Conservation (phyloP, 2,329 filamentous ascomycete species). For the Eutypa lata region DNA sequence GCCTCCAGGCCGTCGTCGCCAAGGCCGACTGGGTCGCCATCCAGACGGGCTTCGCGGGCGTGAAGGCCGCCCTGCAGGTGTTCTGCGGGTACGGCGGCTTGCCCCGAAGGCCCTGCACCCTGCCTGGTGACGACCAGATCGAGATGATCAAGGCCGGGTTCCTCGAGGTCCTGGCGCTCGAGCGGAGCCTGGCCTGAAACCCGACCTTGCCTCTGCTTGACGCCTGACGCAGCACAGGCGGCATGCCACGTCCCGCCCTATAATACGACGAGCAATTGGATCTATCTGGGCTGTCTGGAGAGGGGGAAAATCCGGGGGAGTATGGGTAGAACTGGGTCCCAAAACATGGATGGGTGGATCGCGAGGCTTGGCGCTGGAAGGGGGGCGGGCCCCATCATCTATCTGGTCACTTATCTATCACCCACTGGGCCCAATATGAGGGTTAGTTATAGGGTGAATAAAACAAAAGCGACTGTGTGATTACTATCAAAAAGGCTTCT, state of each 20-base stretch:
- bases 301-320: background rate
- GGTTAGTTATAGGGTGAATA: background rate
- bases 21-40: constrained; percentile 45
- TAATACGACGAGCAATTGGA: background rate
- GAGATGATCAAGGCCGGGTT: constrained; percentile 34
- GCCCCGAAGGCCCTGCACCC: constrained; percentile 36
- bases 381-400: background rate
- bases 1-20: constrained; percentile 42
- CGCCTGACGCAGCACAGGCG: background rate
- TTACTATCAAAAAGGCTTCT: background rate
- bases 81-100: constrained; percentile 37
- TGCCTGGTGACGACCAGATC: constrained; percentile 31
- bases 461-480: too few species aligned
- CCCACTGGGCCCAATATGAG: background rate
- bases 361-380: background rate
- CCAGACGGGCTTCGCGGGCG: constrained; percentile 45
- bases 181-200: constrained; percentile 9
- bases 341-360: background rate
- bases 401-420: background rate
- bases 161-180: constrained; percentile 29
- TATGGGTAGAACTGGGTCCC: background rate
- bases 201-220: background rate
- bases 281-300: background rate
- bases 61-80: constrained; percentile 43
- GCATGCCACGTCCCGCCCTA: background rate